These are phyloP conservation scores for Rhizopogon sp. DNA, from an alignment of 768 basidiomycete species.

Conservation along the genomic window DNA sequence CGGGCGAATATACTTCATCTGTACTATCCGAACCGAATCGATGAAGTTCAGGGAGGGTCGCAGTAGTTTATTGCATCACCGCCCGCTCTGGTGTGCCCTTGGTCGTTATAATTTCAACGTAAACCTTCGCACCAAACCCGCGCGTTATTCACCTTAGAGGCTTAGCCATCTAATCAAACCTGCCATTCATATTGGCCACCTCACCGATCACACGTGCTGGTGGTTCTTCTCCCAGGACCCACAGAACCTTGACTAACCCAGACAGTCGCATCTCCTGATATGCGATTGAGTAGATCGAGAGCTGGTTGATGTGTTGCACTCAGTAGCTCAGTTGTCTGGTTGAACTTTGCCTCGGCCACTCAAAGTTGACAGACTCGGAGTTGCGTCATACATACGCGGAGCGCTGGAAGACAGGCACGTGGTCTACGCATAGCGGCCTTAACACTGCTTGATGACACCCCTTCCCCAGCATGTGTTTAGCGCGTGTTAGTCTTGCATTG, in stretches of 20 bases:
- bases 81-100: neutral
- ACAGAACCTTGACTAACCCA: neutral
- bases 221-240: neutral
- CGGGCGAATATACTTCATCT: neutral
- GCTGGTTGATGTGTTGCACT: neutral
- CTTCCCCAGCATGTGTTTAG: neutral
- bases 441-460: neutral
- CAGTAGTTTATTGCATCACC: neutral
- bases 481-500: neutral
- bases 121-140: neutral
- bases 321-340: no score
- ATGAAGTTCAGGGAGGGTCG: neutral
- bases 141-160: neutral
- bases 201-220: slow-evolving; percentile 1
- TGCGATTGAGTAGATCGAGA: neutral
- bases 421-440: neutral
- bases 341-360: neutral
- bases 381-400: neutral
- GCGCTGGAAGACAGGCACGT: neutral
- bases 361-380: neutral
- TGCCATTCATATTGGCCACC: neutral
- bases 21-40: neutral
- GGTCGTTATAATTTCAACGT: neutral
- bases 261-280: neutral
- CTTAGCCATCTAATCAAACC: neutral